Evolutionary conservation across 495 filamentous ascomycete genomes (phyloP).

Genomic region (Neurospora sp.): DNA sequence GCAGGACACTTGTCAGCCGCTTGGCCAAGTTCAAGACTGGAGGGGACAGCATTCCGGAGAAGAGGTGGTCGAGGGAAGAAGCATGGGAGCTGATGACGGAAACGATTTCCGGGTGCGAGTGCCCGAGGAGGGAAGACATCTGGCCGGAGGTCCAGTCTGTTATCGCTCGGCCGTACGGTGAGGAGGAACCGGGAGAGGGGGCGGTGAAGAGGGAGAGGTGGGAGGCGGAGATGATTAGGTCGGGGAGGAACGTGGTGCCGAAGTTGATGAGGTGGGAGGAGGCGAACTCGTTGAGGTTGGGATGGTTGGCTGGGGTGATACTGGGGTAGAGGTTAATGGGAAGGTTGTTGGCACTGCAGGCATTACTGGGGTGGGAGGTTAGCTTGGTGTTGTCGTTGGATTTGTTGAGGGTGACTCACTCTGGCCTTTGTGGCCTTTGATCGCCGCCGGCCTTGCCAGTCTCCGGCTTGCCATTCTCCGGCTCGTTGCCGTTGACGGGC

Average conservation of each 20-base stretch:
- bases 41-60: conserved; percentile 43
- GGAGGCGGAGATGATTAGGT: conserved; percentile 15
- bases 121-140: conserved; percentile 47
- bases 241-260: conserved; percentile 15
- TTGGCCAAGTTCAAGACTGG: conserved; percentile 41
- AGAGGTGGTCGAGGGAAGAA: conserved; percentile 41
- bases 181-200: background rate
- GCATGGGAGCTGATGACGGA: conserved; percentile 33
- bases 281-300: conserved; percentile 5
- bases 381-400: background rate
- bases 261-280: conserved; percentile 18
- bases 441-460: background rate
- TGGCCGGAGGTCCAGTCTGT: conserved; percentile 49
- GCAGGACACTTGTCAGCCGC: conserved; percentile 34
- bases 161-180: conserved; percentile 21
- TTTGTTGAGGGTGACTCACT: background rate
- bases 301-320: background rate
- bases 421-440: accelerated
- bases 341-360: background rate
- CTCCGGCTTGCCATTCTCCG: background rate
- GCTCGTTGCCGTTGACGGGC: background rate
- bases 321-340: conserved; percentile 4
- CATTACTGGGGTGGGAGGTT: background rate
- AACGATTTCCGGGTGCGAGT: conserved; percentile 47
- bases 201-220: conserved; percentile 20